Conservation (phyloP, 2,329 filamentous ascomycete species). For the Catunica adiposa region DNA sequence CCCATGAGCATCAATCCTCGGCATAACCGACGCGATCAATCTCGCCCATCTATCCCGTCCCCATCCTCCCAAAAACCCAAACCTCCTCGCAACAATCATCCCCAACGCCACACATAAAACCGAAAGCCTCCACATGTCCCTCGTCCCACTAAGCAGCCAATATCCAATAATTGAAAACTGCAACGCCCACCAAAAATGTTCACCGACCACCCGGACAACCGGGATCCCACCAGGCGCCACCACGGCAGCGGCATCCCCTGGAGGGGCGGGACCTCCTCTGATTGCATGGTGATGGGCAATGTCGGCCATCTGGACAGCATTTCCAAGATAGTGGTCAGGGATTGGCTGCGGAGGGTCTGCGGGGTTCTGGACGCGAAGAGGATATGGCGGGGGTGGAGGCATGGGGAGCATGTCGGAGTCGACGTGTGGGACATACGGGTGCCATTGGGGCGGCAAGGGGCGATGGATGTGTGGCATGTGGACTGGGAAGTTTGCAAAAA, state of each 20-base stretch:
- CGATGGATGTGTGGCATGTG: background rate
- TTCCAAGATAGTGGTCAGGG: background rate
- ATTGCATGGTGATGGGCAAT: background rate
- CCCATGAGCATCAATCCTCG: conserved; percentile 24
- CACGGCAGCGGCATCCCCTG: background rate
- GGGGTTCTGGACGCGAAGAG: background rate
- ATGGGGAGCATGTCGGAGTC: background rate
- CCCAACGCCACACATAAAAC: background rate
- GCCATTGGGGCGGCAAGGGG: background rate
- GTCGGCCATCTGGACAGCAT: background rate
- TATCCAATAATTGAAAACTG: background rate
- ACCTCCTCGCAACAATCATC: conserved; percentile 39
- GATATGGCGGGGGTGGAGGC: background rate
- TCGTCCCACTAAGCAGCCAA: background rate
- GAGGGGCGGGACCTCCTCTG: background rate
- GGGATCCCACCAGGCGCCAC: too few relatives aligned
- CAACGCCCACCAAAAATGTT: background rate
- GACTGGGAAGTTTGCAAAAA: background rate
- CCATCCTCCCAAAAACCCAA: conserved; percentile 26
- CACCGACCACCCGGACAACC: background rate
- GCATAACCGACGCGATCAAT: conserved; percentile 39
- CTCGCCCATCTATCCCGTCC: conserved; percentile 42
- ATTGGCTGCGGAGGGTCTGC: background rate
- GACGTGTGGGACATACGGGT: background rate
- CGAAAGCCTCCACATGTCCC: background rate